A percentile compares a stretch with the other conserved stretches of the same genome.
phyloP scores from a whole-genome alignment of 495 filamentous ascomycete species.

The Daldinia vernicosa region DNA sequence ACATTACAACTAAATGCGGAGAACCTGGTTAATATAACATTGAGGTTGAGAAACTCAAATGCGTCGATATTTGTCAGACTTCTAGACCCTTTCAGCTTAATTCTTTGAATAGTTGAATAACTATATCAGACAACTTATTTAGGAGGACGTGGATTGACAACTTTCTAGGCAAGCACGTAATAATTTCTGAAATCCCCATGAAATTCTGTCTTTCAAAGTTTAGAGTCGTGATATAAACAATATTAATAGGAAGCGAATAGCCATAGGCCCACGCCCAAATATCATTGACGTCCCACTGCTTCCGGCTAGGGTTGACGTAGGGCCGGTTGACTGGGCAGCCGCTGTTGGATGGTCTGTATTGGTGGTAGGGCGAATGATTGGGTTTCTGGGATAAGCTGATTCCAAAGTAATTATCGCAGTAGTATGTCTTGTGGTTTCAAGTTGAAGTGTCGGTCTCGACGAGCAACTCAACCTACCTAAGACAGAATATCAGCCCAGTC shows the following conservation, averaged over 20 bases:
- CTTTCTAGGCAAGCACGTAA: no score
- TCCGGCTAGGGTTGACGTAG: background rate
- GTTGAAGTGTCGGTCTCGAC: background rate
- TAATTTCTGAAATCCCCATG: no score
- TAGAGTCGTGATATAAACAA: background rate
- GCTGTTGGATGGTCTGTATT: background rate
- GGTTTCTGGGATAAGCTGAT: background rate
- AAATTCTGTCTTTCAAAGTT: no score
- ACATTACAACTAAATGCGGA: conserved; percentile 21
- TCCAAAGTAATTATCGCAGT: background rate
- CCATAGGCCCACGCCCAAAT: background rate
- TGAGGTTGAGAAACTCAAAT: background rate
- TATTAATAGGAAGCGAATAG: no score
- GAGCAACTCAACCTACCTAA: background rate
- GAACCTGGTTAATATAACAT: conserved; percentile 16
- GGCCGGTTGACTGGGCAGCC: background rate
- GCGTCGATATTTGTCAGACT: background rate
- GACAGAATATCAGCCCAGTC: background rate
- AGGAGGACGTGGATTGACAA: no score
- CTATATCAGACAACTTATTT: no score
- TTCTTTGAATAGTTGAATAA: no score
- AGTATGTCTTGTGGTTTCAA: background rate
- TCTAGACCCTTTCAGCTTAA: background rate
- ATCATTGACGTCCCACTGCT: background rate
- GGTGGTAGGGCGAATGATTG: background rate